Evolutionary conservation across 208 protist species (phyloP).

Genomic region (Trypanosoma grayi): DNA sequence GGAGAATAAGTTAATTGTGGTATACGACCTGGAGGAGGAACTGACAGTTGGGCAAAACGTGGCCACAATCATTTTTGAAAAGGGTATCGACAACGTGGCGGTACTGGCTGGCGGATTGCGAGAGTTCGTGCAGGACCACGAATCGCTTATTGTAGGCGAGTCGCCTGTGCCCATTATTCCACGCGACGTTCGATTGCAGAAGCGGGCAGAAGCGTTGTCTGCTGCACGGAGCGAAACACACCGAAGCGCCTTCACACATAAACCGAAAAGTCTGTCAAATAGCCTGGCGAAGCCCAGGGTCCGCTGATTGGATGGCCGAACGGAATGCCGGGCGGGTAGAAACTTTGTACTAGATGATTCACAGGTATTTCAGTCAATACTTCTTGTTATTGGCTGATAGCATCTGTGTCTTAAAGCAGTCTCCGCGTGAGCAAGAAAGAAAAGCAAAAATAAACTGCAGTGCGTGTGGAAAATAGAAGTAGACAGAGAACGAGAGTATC

Average conservation of each 20-base stretch:
- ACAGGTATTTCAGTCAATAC: too few relatives aligned
- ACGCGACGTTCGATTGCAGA: constrained; percentile 62
- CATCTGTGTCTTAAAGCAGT: too few relatives aligned
- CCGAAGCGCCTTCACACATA: constrained; percentile 58
- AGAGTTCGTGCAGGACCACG: constrained; percentile 85
- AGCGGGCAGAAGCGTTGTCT: constrained; percentile 62
- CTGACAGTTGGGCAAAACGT: constrained; percentile 37
- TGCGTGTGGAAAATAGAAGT: background rate
- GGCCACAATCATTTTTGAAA: constrained; percentile 74
- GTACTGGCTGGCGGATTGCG: constrained; percentile 77
- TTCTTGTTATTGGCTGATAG: too few relatives aligned
- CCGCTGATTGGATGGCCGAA: background rate
- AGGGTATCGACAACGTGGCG: constrained; percentile 85
- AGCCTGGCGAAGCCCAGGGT: constrained; percentile 58
- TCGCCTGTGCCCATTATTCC: constrained; percentile 68
- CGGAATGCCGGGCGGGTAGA: too few relatives aligned
- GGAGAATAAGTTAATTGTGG: constrained; percentile 68
- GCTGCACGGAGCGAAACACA: constrained; percentile 72
- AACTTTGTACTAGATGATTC: too few relatives aligned
- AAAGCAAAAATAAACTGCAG: too few relatives aligned
- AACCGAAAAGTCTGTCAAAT: constrained; percentile 84
- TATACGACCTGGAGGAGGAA: constrained; percentile 90
- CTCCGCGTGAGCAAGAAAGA: too few relatives aligned
- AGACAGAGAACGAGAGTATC: background rate
- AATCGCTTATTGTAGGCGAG: constrained; percentile 43